Conservation (phyloP, 176 grass and related monocot genomes). For the Oryza rufipogon region DNA sequence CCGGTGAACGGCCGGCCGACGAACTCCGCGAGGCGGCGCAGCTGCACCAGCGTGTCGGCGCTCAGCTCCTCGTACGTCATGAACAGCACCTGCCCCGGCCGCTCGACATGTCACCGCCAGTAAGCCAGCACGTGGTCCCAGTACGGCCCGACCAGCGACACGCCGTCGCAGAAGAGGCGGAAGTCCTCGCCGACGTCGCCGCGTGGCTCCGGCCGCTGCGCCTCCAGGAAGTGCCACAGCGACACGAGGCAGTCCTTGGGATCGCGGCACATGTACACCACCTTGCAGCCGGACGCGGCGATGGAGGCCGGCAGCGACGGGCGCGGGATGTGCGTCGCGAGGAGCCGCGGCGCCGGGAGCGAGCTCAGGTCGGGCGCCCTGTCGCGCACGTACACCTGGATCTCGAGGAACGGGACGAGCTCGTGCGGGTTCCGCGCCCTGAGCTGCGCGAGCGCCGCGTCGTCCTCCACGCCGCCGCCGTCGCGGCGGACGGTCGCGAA, state of each 20-base stretch:
- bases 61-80: too few species aligned
- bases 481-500: constrained; percentile 28
- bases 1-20: too few species aligned
- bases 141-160: too few species aligned
- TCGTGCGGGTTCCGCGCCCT: not conserved
- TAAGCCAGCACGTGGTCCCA: too few species aligned
- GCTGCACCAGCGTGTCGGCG: too few species aligned
- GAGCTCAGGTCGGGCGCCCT: not conserved
- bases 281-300: not conserved
- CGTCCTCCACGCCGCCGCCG: not conserved
- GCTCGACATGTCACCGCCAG: too few species aligned
- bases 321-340: constrained; percentile 44
- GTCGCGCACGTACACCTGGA: constrained; percentile 32
- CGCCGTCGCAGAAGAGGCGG: too few species aligned
- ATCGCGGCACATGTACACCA: not conserved
- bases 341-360: not conserved
- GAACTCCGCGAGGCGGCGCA: too few species aligned
- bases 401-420: constrained; percentile 23
- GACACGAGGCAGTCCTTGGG: not conserved
- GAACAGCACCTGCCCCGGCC: too few species aligned
- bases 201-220: not conserved
- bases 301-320: not conserved
- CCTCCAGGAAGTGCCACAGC: not conserved
- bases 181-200: too few species aligned
- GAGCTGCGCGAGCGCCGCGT: not conserved